Evolutionary conservation across 768 basidiomycete genomes (phyloP).

Genomic region (Leccinum subtestaceum): DNA sequence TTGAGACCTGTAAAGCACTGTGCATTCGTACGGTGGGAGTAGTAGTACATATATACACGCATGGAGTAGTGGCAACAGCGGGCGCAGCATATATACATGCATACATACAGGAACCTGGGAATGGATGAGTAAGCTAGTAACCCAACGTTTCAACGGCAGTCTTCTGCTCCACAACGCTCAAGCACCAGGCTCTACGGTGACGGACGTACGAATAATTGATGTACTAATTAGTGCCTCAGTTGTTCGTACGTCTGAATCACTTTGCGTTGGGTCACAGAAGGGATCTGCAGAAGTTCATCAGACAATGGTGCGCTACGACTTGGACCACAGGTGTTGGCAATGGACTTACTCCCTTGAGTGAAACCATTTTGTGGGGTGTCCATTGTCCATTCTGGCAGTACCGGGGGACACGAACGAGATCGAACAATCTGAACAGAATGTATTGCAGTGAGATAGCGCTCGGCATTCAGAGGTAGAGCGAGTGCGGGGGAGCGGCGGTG

Average conservation of each 20-base stretch:
- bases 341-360: neutral
- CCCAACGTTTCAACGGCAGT: neutral
- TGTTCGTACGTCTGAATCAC: conserved; percentile 17
- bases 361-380: neutral
- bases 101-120: neutral
- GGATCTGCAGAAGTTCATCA: neutral
- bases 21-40: no score
- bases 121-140: neutral
- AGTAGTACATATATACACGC: no score
- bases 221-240: neutral
- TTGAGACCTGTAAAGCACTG: no score
- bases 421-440: neutral
- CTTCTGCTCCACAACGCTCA: neutral
- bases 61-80: no score
- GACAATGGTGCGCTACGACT: neutral
- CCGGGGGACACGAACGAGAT: conserved; percentile 5
- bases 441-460: fast-evolving
- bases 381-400: neutral
- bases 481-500: no score
- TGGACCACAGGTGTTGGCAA: neutral
- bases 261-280: neutral
- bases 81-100: no score
- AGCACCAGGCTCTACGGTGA: conserved; percentile 1
- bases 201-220: conserved; percentile 7
- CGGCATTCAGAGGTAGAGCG: neutral